Evolutionary conservation across 2,329 filamentous ascomycete genomes (phyloP).

Genomic region (Raffaelea albimanens): DNA sequence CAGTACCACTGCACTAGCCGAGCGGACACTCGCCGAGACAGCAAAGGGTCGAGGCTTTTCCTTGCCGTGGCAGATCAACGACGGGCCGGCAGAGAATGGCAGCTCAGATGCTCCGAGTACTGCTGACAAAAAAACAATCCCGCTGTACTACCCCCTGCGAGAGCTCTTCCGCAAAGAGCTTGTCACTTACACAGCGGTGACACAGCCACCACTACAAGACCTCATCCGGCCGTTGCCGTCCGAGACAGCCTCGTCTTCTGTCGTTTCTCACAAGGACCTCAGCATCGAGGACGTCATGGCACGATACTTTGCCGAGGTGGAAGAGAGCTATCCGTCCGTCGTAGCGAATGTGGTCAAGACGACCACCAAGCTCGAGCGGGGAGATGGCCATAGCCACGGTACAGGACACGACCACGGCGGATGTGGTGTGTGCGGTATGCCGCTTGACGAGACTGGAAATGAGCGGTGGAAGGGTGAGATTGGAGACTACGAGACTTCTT

Average conservation of each 20-base stretch:
- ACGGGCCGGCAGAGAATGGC: conserved; percentile 38
- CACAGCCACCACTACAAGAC: conserved; percentile 36
- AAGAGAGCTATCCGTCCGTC: conserved; percentile 78
- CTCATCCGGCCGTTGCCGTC: conserved; percentile 20
- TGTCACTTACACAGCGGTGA: conserved; percentile 50
- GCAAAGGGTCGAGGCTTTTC: conserved; percentile 84
- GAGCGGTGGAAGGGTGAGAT: conserved; percentile 54
- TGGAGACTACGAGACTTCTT: conserved; percentile 30
- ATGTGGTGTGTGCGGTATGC: conserved; percentile 65
- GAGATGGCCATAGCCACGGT: not conserved
- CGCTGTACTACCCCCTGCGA: conserved; percentile 69
- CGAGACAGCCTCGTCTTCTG: conserved; percentile 12
- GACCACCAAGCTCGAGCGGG: conserved; percentile 63
- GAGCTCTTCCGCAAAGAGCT: conserved; percentile 82
- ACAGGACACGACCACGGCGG: not conserved
- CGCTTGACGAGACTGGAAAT: conserved; percentile 53
- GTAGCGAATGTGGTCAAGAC: conserved; percentile 94
- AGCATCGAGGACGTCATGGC: conserved; percentile 88
- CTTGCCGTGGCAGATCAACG: conserved; percentile 71
- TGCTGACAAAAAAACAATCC: conserved; percentile 15
- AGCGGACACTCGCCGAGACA: conserved; percentile 75
- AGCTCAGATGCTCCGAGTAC: not conserved
- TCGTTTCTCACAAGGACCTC: conserved; percentile 62
- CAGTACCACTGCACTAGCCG: conserved; percentile 79
- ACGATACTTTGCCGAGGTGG: conserved; percentile 80